A percentile compares a stretch with the other conserved stretches of the same genome.
Evolutionary conservation across 305 asterid genomes (phyloP).

Genomic region (Plantago lanceolata): DNA sequence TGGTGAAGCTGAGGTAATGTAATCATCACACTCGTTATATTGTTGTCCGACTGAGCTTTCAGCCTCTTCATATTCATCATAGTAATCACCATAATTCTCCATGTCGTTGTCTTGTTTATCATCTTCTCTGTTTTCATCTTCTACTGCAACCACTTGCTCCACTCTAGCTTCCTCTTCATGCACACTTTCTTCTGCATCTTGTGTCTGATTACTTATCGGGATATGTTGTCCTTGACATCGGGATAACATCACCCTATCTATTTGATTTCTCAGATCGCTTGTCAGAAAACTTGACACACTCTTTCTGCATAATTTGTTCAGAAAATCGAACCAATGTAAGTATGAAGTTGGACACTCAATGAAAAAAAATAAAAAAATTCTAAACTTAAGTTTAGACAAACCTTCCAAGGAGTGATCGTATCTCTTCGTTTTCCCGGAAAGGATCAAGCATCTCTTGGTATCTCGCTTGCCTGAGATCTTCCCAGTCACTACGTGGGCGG

Average conservation of each 20-base stretch:
- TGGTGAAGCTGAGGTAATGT: conserved; percentile 29
- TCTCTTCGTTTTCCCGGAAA: conserved; percentile 60
- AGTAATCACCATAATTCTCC: conserved; percentile 25
- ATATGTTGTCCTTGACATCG: conserved; percentile 43
- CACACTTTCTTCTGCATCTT: conserved; percentile 21
- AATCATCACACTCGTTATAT: conserved; percentile 32
- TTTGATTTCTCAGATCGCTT: conserved; percentile 53
- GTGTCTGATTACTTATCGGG: conserved; percentile 17
- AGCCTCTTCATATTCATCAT: conserved; percentile 38
- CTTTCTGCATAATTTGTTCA: conserved; percentile 41
- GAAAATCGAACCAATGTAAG: conserved; percentile 16
- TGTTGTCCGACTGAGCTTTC: conserved; percentile 38
- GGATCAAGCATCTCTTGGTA: conserved; percentile 94
- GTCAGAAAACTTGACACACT: conserved; percentile 77
- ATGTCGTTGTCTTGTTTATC: conserved; percentile 26
- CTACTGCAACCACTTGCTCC: conserved; percentile 14
- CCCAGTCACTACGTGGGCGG: conserved; percentile 92
- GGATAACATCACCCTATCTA: conserved; percentile 57
- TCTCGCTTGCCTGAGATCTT: conserved; percentile 75
- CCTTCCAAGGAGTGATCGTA: conserved; percentile 72
- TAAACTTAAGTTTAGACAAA: conserved; percentile 2
- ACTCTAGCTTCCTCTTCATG: conserved; percentile 20
- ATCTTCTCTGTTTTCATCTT: conserved; percentile 22
- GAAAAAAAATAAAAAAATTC: not conserved
- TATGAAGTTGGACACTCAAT: not conserved